A percentile compares a stretch with the other conserved stretches of the same genome.
These are phyloP conservation scores for Trichosporon inkin DNA, from an alignment of 1,284 basidiomycete species.

Conservation along the genomic window DNA sequence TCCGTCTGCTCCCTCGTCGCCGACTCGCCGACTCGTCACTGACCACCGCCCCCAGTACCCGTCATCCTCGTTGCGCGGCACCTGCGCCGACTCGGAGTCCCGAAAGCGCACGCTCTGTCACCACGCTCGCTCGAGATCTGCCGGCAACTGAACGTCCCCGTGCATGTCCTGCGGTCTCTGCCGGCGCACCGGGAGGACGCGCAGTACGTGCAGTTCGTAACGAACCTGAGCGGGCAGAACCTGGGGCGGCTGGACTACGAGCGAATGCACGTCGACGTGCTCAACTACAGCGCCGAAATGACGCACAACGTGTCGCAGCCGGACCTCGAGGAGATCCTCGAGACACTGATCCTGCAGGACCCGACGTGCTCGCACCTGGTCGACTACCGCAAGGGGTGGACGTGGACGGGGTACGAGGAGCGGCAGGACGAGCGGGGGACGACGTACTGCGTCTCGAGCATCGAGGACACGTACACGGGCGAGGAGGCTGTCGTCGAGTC, in stretches of 20 bases:
- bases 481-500: slow-evolving; percentile 22
- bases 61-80: slow-evolving; percentile 28
- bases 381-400: slow-evolving; percentile 29
- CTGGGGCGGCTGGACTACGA: slow-evolving; percentile 28
- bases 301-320: slow-evolving; percentile 34
- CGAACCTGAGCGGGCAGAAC: slow-evolving; percentile 24
- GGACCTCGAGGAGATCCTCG: slow-evolving; percentile 26
- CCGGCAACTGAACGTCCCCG: slow-evolving; percentile 25
- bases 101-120: slow-evolving; percentile 30
- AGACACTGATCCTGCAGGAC: slow-evolving; percentile 19
- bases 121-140: slow-evolving; percentile 29
- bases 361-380: slow-evolving; percentile 10
- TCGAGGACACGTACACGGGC: slow-evolving; percentile 30
- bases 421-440: slow-evolving; percentile 12
- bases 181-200: slow-evolving; percentile 26
- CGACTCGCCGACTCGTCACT: neutral
- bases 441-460: slow-evolving; percentile 17
- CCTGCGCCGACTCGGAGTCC: slow-evolving; percentile 25
- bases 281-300: slow-evolving; percentile 29
- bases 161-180: slow-evolving; percentile 19
- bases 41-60: slow-evolving; percentile 19
- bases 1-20: neutral
- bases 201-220: slow-evolving; percentile 27
- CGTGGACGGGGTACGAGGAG: slow-evolving; percentile 26
- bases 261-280: slow-evolving; percentile 23